Percentiles rank a stretch among this genome's conserved stretches.
phyloP scores from a whole-genome alignment of 352 stramenopile genomes.

The Phytophthora podocarpi region DNA sequence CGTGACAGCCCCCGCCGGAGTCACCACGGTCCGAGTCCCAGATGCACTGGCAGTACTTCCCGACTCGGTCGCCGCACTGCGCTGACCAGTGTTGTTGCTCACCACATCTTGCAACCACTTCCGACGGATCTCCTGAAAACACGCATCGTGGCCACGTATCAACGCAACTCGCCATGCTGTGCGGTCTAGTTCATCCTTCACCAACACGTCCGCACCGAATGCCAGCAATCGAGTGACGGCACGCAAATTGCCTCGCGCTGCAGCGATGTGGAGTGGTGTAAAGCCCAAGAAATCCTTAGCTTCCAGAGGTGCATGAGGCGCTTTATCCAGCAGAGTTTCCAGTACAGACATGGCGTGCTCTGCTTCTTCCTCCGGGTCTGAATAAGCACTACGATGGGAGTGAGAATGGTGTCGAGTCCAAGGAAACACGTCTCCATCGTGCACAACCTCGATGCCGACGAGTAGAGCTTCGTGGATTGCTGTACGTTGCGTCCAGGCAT shows the following conservation, averaged over 20 bases:
- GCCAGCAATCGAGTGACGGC: slow-evolving; percentile 49
- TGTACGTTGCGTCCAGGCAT: slow-evolving; percentile 51
- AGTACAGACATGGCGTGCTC: slow-evolving; percentile 41
- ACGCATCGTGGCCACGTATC: slow-evolving; percentile 51
- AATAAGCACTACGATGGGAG: neutral
- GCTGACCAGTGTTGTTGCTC: slow-evolving; percentile 12
- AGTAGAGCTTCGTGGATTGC: slow-evolving; percentile 57
- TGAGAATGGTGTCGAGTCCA: slow-evolving; percentile 30
- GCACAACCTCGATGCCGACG: slow-evolving; percentile 20
- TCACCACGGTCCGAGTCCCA: slow-evolving; percentile 4
- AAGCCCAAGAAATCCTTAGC: slow-evolving; percentile 64
- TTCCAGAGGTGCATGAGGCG: slow-evolving; percentile 39
- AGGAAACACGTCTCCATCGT: slow-evolving; percentile 24
- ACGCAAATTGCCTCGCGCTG: slow-evolving; percentile 46
- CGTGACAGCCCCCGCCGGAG: neutral
- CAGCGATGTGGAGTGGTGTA: slow-evolving; percentile 60
- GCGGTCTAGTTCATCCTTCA: slow-evolving; percentile 48
- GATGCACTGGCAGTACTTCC: neutral
- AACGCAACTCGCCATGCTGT: slow-evolving; percentile 70
- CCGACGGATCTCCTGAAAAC: slow-evolving; percentile 67
- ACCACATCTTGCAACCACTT: slow-evolving; percentile 59
- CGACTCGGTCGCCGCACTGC: slow-evolving; percentile 3
- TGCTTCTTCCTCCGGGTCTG: slow-evolving; percentile 14
- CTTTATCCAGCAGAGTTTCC: slow-evolving; percentile 40
- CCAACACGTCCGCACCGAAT: slow-evolving; percentile 50